Evolutionary conservation across 495 filamentous ascomycete species (phyloP).

Genomic region (Hyaloscypha bicolor): DNA sequence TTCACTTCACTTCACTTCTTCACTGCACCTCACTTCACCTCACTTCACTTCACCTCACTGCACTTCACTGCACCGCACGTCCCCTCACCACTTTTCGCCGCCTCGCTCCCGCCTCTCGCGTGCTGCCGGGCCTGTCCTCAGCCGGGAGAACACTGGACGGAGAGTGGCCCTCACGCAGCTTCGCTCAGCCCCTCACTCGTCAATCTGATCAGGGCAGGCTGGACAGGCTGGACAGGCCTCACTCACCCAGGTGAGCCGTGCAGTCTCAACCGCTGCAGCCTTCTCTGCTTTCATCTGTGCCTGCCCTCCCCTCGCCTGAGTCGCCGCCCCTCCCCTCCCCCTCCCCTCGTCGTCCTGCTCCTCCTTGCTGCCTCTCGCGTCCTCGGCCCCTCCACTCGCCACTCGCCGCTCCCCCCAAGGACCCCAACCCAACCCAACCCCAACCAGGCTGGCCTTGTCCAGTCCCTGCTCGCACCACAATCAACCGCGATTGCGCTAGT

Average conservation of each 20-base stretch:
- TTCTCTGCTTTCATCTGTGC: neutral
- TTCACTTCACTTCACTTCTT: too few relatives aligned
- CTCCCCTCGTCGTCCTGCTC: neutral
- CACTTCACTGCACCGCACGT: neutral
- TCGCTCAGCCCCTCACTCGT: neutral
- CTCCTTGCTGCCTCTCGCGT: too few relatives aligned
- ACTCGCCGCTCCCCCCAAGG: neutral
- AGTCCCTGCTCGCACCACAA: neutral
- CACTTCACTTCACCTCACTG: too few relatives aligned
- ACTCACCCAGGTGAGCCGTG: too few relatives aligned
- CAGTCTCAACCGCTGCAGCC: neutral
- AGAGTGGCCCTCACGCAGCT: neutral
- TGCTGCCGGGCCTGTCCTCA: neutral
- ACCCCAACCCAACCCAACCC: too few relatives aligned
- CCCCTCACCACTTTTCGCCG: neutral
- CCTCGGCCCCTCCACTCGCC: neutral
- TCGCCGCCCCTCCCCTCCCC: neutral
- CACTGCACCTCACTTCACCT: neutral
- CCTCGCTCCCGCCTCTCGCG: neutral
- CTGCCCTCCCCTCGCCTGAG: neutral
- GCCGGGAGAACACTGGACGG: neutral
- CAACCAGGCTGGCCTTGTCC: neutral
- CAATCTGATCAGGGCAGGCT: neutral
- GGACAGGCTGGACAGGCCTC: too few relatives aligned
- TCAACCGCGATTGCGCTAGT: conserved; percentile 19